Conservation (phyloP, 192 early-diverging fungal species). For the Coemansia erecta region DNA sequence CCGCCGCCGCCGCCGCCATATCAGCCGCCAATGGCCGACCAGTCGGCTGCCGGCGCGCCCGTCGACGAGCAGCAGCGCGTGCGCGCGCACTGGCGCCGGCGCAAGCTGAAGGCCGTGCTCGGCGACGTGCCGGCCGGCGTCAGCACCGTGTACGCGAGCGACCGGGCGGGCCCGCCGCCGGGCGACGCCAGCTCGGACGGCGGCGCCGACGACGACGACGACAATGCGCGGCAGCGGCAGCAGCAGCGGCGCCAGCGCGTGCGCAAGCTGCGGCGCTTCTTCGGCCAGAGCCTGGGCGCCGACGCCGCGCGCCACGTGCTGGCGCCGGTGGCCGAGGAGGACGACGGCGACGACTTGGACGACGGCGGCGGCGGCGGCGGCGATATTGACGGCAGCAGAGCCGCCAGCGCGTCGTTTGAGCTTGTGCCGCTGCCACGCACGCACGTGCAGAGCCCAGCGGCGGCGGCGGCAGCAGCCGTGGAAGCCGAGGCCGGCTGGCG, state of each 20-base stretch:
- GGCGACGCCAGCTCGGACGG: neutral
- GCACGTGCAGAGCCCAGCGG: neutral
- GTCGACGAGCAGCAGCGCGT: constrained; percentile 21
- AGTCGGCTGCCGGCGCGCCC: neutral
- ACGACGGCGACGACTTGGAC: neutral
- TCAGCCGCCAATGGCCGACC: neutral
- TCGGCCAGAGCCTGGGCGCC: constrained; percentile 38
- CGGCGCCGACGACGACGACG: neutral
- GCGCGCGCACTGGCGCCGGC: constrained; percentile 36
- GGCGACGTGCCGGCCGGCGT: constrained; percentile 30
- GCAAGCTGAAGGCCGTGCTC: constrained; percentile 33
- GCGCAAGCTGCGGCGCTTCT: constrained; percentile 28
- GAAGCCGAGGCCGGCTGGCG: neutral
- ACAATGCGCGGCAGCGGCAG: constrained; percentile 5
- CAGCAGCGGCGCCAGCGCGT: constrained; percentile 14
- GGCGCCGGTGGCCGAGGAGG: constrained; percentile 6
- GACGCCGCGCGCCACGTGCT: constrained; percentile 19
- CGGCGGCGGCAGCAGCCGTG: too few species aligned
- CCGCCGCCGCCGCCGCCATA: neutral
- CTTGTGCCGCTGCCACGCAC: constrained; percentile 12
- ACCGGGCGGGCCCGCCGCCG: neutral
- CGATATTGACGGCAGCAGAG: neutral
- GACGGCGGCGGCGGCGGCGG: too few species aligned
- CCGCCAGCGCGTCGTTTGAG: constrained; percentile 24
- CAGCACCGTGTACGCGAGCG: constrained; percentile 14